Conservation (phyloP, 177 flowering plant genomes). For the Vitis hybrid region DNA sequence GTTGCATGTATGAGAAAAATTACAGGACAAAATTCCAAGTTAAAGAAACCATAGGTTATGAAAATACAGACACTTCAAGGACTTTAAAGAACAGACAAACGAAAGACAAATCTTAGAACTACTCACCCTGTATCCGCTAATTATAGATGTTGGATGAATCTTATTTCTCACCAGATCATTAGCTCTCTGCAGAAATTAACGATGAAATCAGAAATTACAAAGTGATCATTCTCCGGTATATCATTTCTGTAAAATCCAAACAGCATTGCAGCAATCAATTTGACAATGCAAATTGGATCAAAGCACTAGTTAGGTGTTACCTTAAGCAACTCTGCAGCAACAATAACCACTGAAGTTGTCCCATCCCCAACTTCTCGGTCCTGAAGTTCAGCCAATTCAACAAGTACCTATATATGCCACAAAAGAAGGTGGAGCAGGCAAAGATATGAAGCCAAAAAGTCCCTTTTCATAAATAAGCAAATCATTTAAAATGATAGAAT, state of each 20-base stretch:
- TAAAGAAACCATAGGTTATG: neutral
- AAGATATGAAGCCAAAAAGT: neutral
- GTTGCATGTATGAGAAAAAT: conserved; percentile 1
- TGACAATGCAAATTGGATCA: neutral
- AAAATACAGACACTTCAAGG: neutral
- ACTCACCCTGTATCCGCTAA: conserved; percentile 94
- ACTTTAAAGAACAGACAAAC: neutral
- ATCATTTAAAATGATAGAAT: no score
- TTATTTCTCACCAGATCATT: conserved; percentile 93
- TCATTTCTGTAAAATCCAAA: neutral
- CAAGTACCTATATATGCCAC: conserved; percentile 64
- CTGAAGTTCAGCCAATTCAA: conserved; percentile 99
- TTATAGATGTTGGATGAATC: conserved; percentile 96
- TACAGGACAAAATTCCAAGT: neutral
- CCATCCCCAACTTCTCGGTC: conserved; percentile 99
- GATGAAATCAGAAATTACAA: neutral
- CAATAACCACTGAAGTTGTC: conserved; percentile 95
- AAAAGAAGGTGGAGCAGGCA: neutral
- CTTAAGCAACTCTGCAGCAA: conserved; percentile 98
- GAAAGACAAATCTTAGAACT: neutral
- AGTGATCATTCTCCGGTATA: neutral
- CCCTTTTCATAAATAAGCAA: no score
- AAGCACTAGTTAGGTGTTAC: conserved; percentile 28
- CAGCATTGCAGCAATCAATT: neutral
- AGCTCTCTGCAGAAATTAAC: conserved; percentile 65